Conservation (phyloP, 2,329 filamentous ascomycete genomes). For the Ophiostoma australiae region DNA sequence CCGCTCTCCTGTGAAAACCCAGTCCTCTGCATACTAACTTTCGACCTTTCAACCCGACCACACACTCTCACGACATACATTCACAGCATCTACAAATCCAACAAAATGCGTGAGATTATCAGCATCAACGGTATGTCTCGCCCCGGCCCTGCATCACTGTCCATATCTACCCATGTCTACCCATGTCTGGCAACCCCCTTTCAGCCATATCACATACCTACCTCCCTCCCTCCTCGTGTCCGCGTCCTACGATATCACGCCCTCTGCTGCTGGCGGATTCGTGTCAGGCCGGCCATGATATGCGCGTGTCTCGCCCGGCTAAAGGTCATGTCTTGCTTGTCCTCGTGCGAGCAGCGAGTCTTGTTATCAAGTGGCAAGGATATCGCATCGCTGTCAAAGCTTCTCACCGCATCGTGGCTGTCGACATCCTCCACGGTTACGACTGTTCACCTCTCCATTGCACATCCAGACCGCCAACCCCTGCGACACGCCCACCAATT, state of each 20-base stretch:
- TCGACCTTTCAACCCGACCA: conserved; percentile 13
- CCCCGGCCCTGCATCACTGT: background rate
- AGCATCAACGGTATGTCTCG: conserved; percentile 83
- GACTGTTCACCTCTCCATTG: background rate
- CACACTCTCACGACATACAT: conserved; percentile 15
- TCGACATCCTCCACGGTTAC: background rate
- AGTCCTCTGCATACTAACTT: conserved; percentile 19
- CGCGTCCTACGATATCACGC: background rate
- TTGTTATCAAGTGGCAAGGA: background rate
- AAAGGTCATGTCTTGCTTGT: background rate
- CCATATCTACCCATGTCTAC: conserved; percentile 24
- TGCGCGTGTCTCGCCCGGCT: conserved; percentile 7
- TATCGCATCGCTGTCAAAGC: background rate
- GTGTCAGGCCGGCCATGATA: background rate
- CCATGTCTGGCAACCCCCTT: background rate
- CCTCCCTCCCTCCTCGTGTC: background rate
- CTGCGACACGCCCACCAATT: background rate
- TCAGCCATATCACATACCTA: background rate
- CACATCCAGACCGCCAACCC: conserved; percentile 9
- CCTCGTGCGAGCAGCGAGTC: background rate
- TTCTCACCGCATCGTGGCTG: background rate
- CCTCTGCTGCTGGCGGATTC: background rate
- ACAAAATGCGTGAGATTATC: conserved; percentile 99
- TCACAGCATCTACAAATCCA: conserved; percentile 15
- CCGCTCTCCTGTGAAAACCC: conserved; percentile 19